Evolutionary conservation across 208 protist genomes (phyloP), one percentile per base, ranked within the genome.

Genomic region (Trypanosomatidae sp.): DNA sequence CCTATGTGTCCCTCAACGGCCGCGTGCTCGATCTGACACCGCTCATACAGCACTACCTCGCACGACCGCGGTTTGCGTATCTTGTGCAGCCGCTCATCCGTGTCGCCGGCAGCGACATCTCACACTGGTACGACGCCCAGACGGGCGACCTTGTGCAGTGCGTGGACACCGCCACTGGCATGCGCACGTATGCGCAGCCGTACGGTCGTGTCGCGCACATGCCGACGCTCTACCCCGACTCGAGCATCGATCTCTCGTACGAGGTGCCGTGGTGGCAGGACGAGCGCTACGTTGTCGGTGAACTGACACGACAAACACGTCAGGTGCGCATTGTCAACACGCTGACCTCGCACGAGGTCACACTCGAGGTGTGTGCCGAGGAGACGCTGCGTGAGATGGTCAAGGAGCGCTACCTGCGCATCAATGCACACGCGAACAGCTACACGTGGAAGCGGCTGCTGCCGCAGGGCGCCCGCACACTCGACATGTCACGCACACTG

Each of bases 371-470:
- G 21, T 96, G 88, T 43, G 56, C 69, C 6, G 88, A 96, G 66
- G 86, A 96, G 47, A 93, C 86, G 10, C 53, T 96, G 2, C 41
- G 56, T n/a, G 82, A 96, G 32, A 94, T 96, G 41, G 47, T 92
- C n/a, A 49, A 60, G n/a, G 78, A 83, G 35, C 60, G 92, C 19
- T 96, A 88, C 51, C 49, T 96, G n/a, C 33, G 24, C 13, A 56
- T 85, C 53, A 96, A 96, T 43, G 75, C 81, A 6, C 92, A 96
- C 56, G 92, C 92, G 18, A 52, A 67, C 16, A 94, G 84, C 46
- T 96, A 96, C 66, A 96, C 88, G 7, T 96, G 92, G 92, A 85
- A 79, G 48, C 66, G 86, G 20, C 66, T 90, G 13, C 75, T 86
- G 37, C 71, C 68, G 0, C 71, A 83, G 16, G 11, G n/a, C n/a